Evolutionary conservation across 1,284 basidiomycete genomes (phyloP).

Genomic region (Rhodotorula sp.): DNA sequence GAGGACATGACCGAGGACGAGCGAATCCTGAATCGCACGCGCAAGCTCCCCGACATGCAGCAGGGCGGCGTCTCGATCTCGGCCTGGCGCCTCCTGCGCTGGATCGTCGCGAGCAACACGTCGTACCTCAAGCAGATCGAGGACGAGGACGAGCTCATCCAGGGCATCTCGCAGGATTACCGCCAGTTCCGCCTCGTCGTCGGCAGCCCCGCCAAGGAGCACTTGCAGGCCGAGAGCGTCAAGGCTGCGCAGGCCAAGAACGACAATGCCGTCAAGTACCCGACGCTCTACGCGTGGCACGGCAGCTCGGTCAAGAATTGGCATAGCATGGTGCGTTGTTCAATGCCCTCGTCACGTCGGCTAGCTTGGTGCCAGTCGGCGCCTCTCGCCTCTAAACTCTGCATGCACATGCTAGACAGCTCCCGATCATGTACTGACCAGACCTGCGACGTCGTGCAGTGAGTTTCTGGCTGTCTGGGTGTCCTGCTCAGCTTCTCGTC

Average conservation of each 20-base stretch:
- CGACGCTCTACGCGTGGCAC: constrained; percentile 39
- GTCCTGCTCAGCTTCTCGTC: no score
- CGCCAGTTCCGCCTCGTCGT: constrained; percentile 41
- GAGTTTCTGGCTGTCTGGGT: background rate
- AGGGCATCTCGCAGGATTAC: constrained; percentile 34
- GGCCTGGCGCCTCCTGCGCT: constrained; percentile 40
- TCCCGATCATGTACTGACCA: no score
- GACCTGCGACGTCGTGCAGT: no score
- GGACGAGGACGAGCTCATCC: constrained; percentile 40
- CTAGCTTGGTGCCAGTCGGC: no score
- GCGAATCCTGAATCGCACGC: constrained; percentile 21
- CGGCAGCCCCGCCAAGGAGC: constrained; percentile 41
- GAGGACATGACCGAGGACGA: constrained; percentile 35
- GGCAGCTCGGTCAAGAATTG: constrained; percentile 25
- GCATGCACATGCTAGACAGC: no score
- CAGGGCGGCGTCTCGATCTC: constrained; percentile 23
- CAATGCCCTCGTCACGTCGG: no score
- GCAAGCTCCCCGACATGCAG: constrained; percentile 41
- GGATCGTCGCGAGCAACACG: constrained; percentile 43
- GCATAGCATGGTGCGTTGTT: constrained; percentile 21
- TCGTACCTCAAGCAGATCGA: constrained; percentile 41
- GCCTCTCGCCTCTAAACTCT: no score
- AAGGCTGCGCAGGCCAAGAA: constrained; percentile 24
- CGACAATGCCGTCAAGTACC: constrained; percentile 26
- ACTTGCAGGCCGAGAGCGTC: constrained; percentile 28